Evolutionary conservation across 805 yeast species (phyloP), one percentile per base, ranked within the genome.

Genomic region (Ogataea kodamae): DNA sequence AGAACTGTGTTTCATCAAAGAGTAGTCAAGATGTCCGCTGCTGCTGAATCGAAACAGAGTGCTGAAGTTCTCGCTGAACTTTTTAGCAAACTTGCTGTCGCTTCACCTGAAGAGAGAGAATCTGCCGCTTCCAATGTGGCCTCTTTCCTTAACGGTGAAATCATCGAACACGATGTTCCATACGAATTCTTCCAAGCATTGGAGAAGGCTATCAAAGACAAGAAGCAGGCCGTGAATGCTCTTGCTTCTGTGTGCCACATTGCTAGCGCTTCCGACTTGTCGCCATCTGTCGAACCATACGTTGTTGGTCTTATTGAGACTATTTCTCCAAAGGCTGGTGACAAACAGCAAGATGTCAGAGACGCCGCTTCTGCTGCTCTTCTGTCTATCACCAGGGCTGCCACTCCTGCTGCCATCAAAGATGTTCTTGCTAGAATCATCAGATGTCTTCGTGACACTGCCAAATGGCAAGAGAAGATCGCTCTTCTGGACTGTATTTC

Each of bases 391-490:
- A 76, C 94, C 49, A 64, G 70, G 52, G 78, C 95, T 55, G 68
- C 87, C 68, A 87, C 95, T 64, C 98, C 99, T 61, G 77, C 80
- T 50, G 81, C 97, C 49, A 78, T 92, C 71, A 92, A 92, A 81
- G 78, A 82, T 51, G 61, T 89, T 57, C 76, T 92, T 62, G 96
- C 97, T 52, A 76, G 73, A 61, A 68, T 92, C 59, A 73, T 86
- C 54, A 64, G 65, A 44, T 68, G 81, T 66, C 74, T 92, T 58
- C 61, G 73, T 37, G 54, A 68, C 61, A 76, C 92, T 57, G 76
- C 81, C 75, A 92, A 92, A 74, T 92, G 99, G 99, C 89, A 89
- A 59, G 97, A 90, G 77, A 92, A 92, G 81, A 82, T 81, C 59
- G 84, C 96, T 54, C 72, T 89, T 57, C 76, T 92, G 65, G 77